Base-by-base conservation (phyloP, 164 flowering plant species). In the Stephania cephalantha region DNA sequence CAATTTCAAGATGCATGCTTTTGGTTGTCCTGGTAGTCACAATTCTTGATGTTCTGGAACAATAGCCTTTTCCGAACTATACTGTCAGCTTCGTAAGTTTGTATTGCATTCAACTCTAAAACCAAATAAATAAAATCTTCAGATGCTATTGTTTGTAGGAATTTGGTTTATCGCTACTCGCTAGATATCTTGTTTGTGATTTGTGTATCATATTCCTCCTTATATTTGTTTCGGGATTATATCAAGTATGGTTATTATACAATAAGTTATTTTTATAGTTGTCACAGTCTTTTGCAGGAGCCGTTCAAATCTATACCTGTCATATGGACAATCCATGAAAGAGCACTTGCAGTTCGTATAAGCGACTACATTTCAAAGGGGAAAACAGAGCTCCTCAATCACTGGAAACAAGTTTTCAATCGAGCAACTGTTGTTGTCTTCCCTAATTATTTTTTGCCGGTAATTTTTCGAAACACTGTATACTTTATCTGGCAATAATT, bases 271-370 rank as follows among this genome's bases (percentile, higher is more conserved):
- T 73, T 35, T 85, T 75, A 82, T 80, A 81, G 80, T 80, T 84
- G 75, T 82, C 79, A 78, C 94, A 96, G 99, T 85, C 84, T 94
- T 78, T 46, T 84, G 85, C 98, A 94, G 93, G 98, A 96, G 81
- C 99, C 99, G 80, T 96, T 94, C 86, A 92, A 83, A 85, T 86
- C 90, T 69, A 66, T 96, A 50, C 98, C 97, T 71, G 83, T 96
- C 69, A 78, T 96, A 75, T 96, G 97, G 98, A 89, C 87, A 35
- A 83, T 96, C 76, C 90, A 92, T 82, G 97, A 96, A 79, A 73
- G 46, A 61, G 44, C 87, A 45, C 90, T 94, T 52, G 93, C 93
- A 77, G 66, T 77, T 70, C 94, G 89, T 52, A 77, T 87, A 69
- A 84, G 83, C 71, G 74, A 85, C 52, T 91, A 92, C 81, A 75